Conservation (phyloP, 2,329 filamentous ascomycete genomes). For the Pseudopyrenochaeta lycopersici region DNA sequence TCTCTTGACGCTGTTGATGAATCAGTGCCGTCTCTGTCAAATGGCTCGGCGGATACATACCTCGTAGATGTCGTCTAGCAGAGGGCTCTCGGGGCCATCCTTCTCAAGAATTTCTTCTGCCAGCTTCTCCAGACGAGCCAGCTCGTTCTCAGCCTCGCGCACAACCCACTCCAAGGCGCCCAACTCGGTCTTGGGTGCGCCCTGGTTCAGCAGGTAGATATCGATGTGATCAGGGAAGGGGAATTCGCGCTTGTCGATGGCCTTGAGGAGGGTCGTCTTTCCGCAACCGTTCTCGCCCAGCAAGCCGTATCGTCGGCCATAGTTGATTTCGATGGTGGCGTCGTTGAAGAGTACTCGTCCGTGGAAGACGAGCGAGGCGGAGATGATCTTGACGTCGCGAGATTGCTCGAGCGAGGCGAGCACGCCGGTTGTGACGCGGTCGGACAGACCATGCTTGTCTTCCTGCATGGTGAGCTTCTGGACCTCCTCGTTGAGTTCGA, state of each 20-base stretch:
- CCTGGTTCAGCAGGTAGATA: constrained; percentile 98
- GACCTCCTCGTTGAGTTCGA: constrained; percentile 74
- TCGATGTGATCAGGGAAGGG: constrained; percentile 96
- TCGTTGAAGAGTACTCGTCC: constrained; percentile 95
- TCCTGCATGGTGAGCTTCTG: constrained; percentile 91
- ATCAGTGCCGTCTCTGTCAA: constrained; percentile 7
- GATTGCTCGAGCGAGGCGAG: constrained; percentile 83
- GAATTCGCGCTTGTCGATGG: constrained; percentile 91
- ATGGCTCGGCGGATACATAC: constrained; percentile 61
- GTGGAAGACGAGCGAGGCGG: constrained; percentile 94
- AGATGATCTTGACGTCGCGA: constrained; percentile 97
- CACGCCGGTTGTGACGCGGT: constrained; percentile 98
- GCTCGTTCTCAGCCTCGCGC: constrained; percentile 89
- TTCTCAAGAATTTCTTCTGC: constrained; percentile 92
- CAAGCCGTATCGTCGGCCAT: constrained; percentile 90
- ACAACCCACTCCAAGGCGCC: constrained; percentile 98
- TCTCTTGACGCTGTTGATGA: constrained; percentile 83
- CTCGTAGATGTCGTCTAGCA: constrained; percentile 95
- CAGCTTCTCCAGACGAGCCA: constrained; percentile 86
- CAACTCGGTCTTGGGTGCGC: constrained; percentile 85
- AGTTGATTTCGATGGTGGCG: constrained; percentile 90
- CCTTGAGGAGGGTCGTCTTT: constrained; percentile 97
- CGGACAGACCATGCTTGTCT: constrained; percentile 94
- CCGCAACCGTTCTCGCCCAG: constrained; percentile 99
- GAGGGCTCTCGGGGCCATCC: constrained; percentile 88